These are phyloP conservation scores for Cyberlindnera saturnus DNA, from an alignment of 805 yeast genomes.

Conservation along the genomic window DNA sequence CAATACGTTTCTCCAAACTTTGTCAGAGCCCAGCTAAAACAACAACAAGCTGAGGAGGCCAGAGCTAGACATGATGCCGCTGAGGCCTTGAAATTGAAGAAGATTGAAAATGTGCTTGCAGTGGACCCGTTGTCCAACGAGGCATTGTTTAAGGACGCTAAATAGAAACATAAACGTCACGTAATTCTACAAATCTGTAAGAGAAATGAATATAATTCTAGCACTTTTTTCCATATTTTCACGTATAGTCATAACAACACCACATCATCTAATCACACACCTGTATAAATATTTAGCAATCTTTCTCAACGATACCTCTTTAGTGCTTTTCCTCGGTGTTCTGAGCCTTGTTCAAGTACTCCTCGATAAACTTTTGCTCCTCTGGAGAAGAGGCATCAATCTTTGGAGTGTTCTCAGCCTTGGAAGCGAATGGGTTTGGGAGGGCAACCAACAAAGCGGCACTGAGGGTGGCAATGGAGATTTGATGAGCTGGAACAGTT, in stretches of 20 bases:
- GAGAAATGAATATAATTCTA: background rate
- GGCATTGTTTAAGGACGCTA: constrained; percentile 51
- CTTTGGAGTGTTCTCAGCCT: constrained; percentile 44
- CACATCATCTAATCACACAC: too few relatives aligned
- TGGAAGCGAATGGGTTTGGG: constrained; percentile 58
- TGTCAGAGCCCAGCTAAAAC: constrained; percentile 82
- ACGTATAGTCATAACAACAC: background rate
- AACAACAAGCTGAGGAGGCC: constrained; percentile 76
- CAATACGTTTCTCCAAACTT: constrained; percentile 95
- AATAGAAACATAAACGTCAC: background rate
- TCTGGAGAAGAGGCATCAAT: constrained; percentile 77
- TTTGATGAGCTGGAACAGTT: constrained; percentile 77
- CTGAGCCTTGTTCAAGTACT: constrained; percentile 52
- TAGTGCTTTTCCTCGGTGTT: constrained; percentile 25
- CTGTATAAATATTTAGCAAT: too few relatives aligned
- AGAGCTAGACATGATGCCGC: constrained; percentile 75
- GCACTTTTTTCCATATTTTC: background rate
- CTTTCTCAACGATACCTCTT: background rate
- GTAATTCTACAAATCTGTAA: constrained; percentile 2
- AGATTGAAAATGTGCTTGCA: constrained; percentile 66
- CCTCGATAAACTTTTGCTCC: constrained; percentile 78
- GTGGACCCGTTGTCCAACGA: constrained; percentile 82
- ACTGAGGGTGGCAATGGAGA: constrained; percentile 78
- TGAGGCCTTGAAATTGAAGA: constrained; percentile 64
- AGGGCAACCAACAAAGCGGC: constrained; percentile 53